These are phyloP conservation scores for Pythium apleroticum DNA, from an alignment of 352 stramenopile genomes.

Conservation along the genomic window DNA sequence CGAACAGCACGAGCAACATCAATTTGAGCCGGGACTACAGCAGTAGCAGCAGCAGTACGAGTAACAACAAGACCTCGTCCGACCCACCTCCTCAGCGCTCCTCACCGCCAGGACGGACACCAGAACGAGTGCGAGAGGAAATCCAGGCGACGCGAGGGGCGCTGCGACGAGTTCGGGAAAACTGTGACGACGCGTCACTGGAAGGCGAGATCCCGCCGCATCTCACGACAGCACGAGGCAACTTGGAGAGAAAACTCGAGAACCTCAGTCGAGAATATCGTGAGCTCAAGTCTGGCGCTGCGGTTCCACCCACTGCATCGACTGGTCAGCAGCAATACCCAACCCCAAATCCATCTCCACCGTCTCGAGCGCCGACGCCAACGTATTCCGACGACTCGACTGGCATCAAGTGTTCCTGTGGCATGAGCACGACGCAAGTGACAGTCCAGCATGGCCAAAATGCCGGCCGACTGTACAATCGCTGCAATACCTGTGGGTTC, in stretches of 20 bases:
- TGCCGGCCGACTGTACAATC: slow-evolving; percentile 64
- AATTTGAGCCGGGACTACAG: background rate
- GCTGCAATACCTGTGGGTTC: slow-evolving; percentile 73
- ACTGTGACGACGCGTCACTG: slow-evolving; percentile 81
- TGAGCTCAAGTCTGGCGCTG: slow-evolving; percentile 38
- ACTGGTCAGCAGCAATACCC: background rate
- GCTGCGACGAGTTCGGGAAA: slow-evolving; percentile 67
- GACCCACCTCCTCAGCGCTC: background rate
- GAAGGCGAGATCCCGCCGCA: slow-evolving; percentile 70
- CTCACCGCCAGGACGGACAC: background rate
- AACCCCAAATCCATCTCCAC: background rate
- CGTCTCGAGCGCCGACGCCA: slow-evolving; percentile 2
- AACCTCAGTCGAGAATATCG: slow-evolving; percentile 57
- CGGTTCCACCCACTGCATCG: background rate
- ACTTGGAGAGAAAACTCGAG: slow-evolving; percentile 65
- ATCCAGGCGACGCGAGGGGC: slow-evolving; percentile 69
- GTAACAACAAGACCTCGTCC: background rate
- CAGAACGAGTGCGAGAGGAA: slow-evolving; percentile 24
- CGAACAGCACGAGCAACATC: background rate
- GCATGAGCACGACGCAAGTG: slow-evolving; percentile 52
- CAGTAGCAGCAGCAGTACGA: slow-evolving; percentile 1
- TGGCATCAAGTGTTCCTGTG: slow-evolving; percentile 51
- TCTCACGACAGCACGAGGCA: slow-evolving; percentile 37
- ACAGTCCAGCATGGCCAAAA: slow-evolving; percentile 72
- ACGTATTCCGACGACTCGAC: background rate